Conservation (phyloP, 345 rosid species). For the Eucalyptus tenuipes region DNA sequence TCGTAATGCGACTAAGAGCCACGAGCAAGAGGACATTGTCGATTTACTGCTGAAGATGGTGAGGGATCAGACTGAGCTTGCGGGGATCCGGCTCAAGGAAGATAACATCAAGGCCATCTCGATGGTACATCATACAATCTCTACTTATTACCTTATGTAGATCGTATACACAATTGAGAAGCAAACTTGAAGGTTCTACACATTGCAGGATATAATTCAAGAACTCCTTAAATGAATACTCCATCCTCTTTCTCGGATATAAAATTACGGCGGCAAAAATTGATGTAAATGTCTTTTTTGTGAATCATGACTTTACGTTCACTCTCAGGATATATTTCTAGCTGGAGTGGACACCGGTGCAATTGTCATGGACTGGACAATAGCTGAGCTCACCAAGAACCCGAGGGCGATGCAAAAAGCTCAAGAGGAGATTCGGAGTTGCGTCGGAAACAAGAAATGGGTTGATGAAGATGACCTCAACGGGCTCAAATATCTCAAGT, state of each 20-base stretch:
- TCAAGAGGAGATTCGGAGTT: conserved; percentile 22
- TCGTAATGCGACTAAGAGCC: background rate
- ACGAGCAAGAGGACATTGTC: background rate
- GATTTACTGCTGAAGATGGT: conserved; percentile 5
- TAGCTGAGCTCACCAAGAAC: conserved; percentile 28
- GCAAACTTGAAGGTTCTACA: background rate
- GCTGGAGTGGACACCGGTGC: conserved; percentile 18
- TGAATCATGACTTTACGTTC: background rate
- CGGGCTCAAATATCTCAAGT: conserved; percentile 21
- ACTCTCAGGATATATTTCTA: conserved; percentile 17
- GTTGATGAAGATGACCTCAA: conserved; percentile 15
- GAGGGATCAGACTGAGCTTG: background rate
- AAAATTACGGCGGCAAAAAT: background rate
- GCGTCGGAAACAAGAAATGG: conserved; percentile 1
- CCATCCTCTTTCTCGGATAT: background rate
- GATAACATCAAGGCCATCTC: conserved; percentile 1
- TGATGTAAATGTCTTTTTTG: background rate
- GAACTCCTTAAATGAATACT: background rate
- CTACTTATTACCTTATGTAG: background rate
- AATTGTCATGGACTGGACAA: conserved; percentile 23
- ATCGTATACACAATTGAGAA: background rate
- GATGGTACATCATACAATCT: background rate
- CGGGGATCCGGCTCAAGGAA: background rate
- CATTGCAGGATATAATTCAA: background rate
- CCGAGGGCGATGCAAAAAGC: conserved; percentile 24